Evolutionary conservation across 768 basidiomycete species (phyloP), one percentile per base, ranked within the genome.

Genomic region (Krasilnikovozyma curviuscula): DNA sequence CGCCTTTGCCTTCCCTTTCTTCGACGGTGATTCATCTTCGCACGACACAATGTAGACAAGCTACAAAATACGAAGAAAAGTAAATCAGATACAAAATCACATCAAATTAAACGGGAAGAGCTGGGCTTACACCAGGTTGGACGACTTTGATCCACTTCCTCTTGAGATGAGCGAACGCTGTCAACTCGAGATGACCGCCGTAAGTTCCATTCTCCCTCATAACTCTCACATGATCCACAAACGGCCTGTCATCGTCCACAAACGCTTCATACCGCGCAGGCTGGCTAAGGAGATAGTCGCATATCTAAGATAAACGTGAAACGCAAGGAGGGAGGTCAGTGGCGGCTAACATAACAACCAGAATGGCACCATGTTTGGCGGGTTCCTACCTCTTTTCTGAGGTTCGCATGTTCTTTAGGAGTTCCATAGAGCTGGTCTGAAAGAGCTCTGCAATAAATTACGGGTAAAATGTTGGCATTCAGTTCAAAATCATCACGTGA

Each of bases 161-260:
- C 41, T 71, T 72, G 68, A 84, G 73, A 56, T 86, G 82, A 3
- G 88, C 79, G 62, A 88, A 91, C 1, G 84, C 84, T 16, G 80
- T 81, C n/a, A 93, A 70, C 63, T 93, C 88, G 58, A 93, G 74
- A 64, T 93, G 84, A 1, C 85, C 85, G 34, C 86, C 88, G 52
- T 89, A 91, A 2, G 86, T 89, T 25, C 75, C 81, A 57, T 74
- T 75, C 66, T 80, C 74, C 38, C 80, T 66, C 85, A 89, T 88
- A 54, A 76, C 78, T 35, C 69, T 61, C 29, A 88, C 61, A 65
- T 88, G 81, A 3, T 71, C 73, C 27, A 74, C 76, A 46, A 83
- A 68, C 13, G 79, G 77, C n/a, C 81, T 68, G 27, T 83, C 83
- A 58, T 75, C 75, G 60, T 91, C 86, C 27, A 86, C 81, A 62